A percentile compares a stretch with the other conserved stretches of the same genome.
These are phyloP conservation scores for Lichtheimia corymbifera DNA, from an alignment of 371 early-diverging fungal genomes.

Conservation along the genomic window DNA sequence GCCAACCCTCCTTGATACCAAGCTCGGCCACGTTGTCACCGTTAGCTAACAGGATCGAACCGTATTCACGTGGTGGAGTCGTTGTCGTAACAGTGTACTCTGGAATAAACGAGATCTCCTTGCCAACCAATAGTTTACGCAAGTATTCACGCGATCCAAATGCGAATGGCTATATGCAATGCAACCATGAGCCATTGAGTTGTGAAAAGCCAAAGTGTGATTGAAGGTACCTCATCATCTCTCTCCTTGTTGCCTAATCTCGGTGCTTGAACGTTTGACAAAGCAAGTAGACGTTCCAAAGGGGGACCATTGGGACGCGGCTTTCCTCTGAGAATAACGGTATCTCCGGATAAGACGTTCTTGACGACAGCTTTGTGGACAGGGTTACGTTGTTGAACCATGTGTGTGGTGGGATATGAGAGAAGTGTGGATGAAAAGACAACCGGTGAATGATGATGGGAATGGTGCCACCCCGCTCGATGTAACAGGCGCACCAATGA, in stretches of 20 bases:
- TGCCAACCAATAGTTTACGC: constrained; percentile 86
- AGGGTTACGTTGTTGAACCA: constrained; percentile 18
- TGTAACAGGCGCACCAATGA: constrained; percentile 1
- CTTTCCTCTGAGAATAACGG: constrained; percentile 82
- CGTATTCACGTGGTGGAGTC: constrained; percentile 72
- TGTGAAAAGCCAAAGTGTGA: background rate
- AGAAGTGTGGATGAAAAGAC: background rate
- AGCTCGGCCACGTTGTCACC: constrained; percentile 74
- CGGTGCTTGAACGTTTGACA: constrained; percentile 85
- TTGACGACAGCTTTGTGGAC: constrained; percentile 73
- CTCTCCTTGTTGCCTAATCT: constrained; percentile 81
- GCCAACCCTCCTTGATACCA: constrained; percentile 85
- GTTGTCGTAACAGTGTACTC: constrained; percentile 69
- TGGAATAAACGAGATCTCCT: constrained; percentile 83
- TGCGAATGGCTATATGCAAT: constrained; percentile 68
- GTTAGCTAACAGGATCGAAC: constrained; percentile 59
- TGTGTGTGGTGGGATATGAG: background rate
- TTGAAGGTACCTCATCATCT: constrained; percentile 72
- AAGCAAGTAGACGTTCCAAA: constrained; percentile 80
- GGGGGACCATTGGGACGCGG: constrained; percentile 83
- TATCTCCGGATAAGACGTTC: constrained; percentile 89
- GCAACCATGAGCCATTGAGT: background rate
- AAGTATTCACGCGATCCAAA: constrained; percentile 88
- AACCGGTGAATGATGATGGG: background rate
- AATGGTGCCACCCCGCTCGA: background rate